Conservation (phyloP, 1,139 yeast species). For the Nadsonia starkeyi-henricii region DNA sequence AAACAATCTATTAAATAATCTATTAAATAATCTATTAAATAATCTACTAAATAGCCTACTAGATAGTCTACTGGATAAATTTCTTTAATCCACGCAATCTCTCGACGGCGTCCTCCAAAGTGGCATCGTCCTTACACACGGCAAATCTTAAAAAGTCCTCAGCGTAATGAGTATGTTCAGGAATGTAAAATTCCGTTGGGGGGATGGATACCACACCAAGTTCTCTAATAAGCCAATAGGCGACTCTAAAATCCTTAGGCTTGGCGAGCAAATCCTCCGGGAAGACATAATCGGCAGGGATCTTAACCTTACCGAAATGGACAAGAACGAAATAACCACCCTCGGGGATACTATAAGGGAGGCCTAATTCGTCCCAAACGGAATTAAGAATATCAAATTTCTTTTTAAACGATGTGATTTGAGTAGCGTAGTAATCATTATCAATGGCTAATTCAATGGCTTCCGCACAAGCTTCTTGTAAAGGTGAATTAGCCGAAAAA, state of each 20-base stretch:
- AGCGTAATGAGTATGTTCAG: conserved; percentile 57
- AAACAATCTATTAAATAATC: no score
- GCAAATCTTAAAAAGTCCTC: conserved; percentile 87
- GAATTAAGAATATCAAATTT: conserved; percentile 61
- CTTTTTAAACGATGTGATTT: conserved; percentile 48
- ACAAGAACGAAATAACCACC: conserved; percentile 91
- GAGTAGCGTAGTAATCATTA: conserved; percentile 52
- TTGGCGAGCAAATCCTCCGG: conserved; percentile 57
- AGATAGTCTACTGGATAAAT: conserved; percentile 32
- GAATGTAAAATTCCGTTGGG: conserved; percentile 78
- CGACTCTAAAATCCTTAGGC: conserved; percentile 74
- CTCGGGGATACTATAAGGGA: conserved; percentile 81
- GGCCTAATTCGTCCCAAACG: conserved; percentile 71
- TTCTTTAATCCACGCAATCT: conserved; percentile 58
- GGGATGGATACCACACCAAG: conserved; percentile 94
- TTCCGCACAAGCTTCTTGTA: conserved; percentile 81
- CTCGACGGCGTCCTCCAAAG: conserved; percentile 67
- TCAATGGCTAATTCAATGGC: conserved; percentile 52
- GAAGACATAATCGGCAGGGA: conserved; percentile 57
- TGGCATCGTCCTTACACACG: conserved; percentile 79
- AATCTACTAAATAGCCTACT: no score
- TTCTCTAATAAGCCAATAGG: conserved; percentile 86
- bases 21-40: no score
- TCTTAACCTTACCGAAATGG: conserved; percentile 65
- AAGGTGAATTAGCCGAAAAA: conserved; percentile 82